A percentile compares a stretch with the other conserved stretches of the same genome.
Conservation (phyloP, 2,329 filamentous ascomycete species). For the Aspergillus nomiae region DNA sequence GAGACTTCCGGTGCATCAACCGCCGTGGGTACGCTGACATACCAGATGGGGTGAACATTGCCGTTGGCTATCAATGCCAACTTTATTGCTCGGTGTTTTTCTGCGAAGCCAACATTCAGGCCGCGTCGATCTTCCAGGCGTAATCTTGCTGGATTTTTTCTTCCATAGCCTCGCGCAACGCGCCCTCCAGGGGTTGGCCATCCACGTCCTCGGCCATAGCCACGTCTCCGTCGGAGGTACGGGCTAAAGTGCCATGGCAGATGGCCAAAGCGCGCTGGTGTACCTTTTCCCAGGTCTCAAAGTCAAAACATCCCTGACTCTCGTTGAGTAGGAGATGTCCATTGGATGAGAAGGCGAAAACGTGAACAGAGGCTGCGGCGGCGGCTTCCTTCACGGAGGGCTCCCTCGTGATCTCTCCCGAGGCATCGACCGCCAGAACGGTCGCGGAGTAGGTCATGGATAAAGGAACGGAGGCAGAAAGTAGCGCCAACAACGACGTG, state of each 20-base stretch:
- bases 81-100: not conserved
- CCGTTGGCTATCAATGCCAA: not conserved
- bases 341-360: conserved; percentile 77
- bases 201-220: conserved; percentile 45
- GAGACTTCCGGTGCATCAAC: not conserved
- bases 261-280: conserved; percentile 65
- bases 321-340: conserved; percentile 75
- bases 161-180: conserved; percentile 65
- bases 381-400: conserved; percentile 66
- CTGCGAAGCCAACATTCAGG: conserved; percentile 25
- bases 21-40: not conserved
- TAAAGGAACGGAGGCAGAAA: conserved; percentile 82
- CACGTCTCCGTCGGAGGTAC: conserved; percentile 46
- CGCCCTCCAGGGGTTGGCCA: conserved; percentile 54
- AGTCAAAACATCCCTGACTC: conserved; percentile 77
- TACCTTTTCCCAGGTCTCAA: conserved; percentile 73
- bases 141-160: conserved; percentile 52
- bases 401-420: conserved; percentile 53
- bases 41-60: not conserved
- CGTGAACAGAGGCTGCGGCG: conserved; percentile 71
- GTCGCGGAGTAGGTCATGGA: conserved; percentile 69
- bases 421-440: conserved; percentile 59
- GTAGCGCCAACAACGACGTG: conserved; percentile 72
- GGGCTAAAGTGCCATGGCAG: conserved; percentile 58
- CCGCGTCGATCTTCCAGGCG: conserved; percentile 40